A percentile compares a stretch with the other conserved stretches of the same genome.
Evolutionary conservation across 2,329 filamentous ascomycete species (phyloP).

Genomic region (Aspergillus eucalypticola): DNA sequence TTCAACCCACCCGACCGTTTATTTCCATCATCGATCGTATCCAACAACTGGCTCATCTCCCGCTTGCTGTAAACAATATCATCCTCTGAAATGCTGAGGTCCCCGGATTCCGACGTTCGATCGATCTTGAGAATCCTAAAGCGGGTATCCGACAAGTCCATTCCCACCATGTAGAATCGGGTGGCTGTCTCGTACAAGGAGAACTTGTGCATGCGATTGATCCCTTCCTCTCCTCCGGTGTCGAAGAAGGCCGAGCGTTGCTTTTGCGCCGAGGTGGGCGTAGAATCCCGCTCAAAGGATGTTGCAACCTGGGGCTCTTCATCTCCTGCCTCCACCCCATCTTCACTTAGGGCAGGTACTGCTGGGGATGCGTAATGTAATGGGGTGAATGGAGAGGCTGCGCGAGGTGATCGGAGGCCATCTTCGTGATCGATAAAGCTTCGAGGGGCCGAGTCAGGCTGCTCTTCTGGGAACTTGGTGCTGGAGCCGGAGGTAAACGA

Average conservation of each 20-base stretch:
- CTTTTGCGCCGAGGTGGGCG: slow-evolving; percentile 40
- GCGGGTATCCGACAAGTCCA: slow-evolving; percentile 82
- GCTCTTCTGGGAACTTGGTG: slow-evolving; percentile 18
- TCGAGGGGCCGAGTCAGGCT: slow-evolving; percentile 9
- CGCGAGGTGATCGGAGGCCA: slow-evolving; percentile 17
- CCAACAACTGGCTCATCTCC: slow-evolving; percentile 90
- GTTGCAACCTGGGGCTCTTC: slow-evolving; percentile 48
- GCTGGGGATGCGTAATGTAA: slow-evolving; percentile 35
- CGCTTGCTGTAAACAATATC: slow-evolving; percentile 90
- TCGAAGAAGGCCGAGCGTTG: slow-evolving; percentile 38
- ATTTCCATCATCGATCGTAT: slow-evolving; percentile 94
- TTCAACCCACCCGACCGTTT: slow-evolving; percentile 86
- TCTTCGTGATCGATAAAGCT: slow-evolving; percentile 22
- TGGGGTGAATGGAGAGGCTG: slow-evolving; percentile 29
- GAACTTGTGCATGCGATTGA: slow-evolving; percentile 84
- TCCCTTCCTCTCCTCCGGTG: slow-evolving; percentile 47
- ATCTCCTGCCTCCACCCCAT: slow-evolving; percentile 42
- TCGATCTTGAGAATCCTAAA: slow-evolving; percentile 96
- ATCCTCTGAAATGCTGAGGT: slow-evolving; percentile 85
- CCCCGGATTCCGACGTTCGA: slow-evolving; percentile 74
- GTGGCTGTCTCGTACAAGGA: slow-evolving; percentile 95
- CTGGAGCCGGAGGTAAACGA: slow-evolving; percentile 17
- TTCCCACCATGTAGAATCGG: slow-evolving; percentile 90
- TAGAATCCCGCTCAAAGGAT: slow-evolving; percentile 47
- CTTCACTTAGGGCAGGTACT: slow-evolving; percentile 29